Base-by-base conservation (phyloP, 2,329 filamentous ascomycete species). In the Penicillium sp. region DNA sequence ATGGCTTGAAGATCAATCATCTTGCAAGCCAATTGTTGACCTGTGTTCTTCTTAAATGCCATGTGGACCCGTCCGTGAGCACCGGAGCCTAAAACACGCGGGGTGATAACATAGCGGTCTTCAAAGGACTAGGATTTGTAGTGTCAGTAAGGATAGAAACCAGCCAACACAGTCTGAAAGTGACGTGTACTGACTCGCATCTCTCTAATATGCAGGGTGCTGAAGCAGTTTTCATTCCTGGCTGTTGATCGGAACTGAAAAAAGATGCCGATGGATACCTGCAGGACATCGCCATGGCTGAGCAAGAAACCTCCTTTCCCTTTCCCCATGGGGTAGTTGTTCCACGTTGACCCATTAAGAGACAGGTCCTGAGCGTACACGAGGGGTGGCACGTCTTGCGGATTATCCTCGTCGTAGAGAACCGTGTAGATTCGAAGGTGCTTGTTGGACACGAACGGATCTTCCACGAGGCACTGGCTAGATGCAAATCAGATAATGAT, bases 311-410 rank as follows among this genome's bases (percentile, higher is more conserved):
- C 60, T 4, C 58, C 58, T 28, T 56, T 59, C 1, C 51, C 56
- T 37, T 54, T 59, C 2, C 56, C 59, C 42, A 70, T 67, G 9
- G 48, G 43, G 18, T 56, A 54, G 1, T 53, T 60, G 40, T 70
- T 70, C 66, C 68, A 71, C 15, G 48, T 50, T 0, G 60, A 65
- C 4, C 69, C 69, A 39, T 71, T 69, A 16, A 48, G 50, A 2
- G 71, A 73, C 2, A 69, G 30, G 47, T 72, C 66, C 43, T 71
- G 57, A 3, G 64, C 68, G 39, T 72, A 73, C 4, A 73, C 63
- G 15, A 73, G 54, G 1, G 67, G 64, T 2, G 61, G 56, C n/a
- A 71, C 48, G 15, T 64, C 54, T 10, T 52, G 41, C 1, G 57
- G 57, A 13, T 67, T 59, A 2, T 67, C 63, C 21, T 63, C 51